Base-by-base conservation (phyloP, 768 basidiomycete species). In the Phanerochaete carnosa region DNA sequence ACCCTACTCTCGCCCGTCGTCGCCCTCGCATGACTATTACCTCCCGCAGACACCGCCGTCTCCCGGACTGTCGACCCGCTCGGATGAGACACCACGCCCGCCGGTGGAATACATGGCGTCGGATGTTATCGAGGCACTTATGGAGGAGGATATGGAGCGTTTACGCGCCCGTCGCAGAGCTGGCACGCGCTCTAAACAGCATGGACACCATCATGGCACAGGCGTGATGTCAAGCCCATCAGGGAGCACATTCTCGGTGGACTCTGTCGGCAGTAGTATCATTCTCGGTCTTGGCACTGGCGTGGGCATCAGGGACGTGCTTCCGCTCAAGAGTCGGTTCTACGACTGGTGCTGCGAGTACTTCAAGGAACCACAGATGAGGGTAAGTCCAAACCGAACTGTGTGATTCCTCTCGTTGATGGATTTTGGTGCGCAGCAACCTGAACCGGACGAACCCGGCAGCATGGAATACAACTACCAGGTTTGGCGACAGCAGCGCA, bases 291-390 rank as follows among this genome's bases (percentile, higher is more conserved):
- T 92, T 29, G 91, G 91, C 3, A 92, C 92, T 11, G 90, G 92
- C 25, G 78, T 83, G 11, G 90, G 90, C 9, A 88, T 95, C 58
- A 83, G 90, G 60, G 91, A 96, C 72, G 84, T 90, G 2, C 73
- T 98, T 63, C 97, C 97, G 0, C 74, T 99, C 68, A 94, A 92
- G 75, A 95, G 94, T 69, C 80, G 84, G 9, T 96, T 92, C 76
- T 99, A 89, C 70, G 96, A 98, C 69, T 98, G 94, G 92, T 94
- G 94, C 61, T 84, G 86, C 68, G 95, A 98, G 70, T 98, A 98
- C 72, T 99, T 98, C 78, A 94, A 90, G 63, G 95, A 98, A 72
- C 94, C 96, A 2, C 97, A 99, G 73, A 98, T 99, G 96, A 88
- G 94, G 80, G 95, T 96, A 45, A 39, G 71, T 68, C n/a, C 22